A percentile compares a stretch with the other conserved stretches of the same genome.
Evolutionary conservation across 2,329 filamentous ascomycete species (phyloP).

Genomic region (Neofusicoccum cordaticola): DNA sequence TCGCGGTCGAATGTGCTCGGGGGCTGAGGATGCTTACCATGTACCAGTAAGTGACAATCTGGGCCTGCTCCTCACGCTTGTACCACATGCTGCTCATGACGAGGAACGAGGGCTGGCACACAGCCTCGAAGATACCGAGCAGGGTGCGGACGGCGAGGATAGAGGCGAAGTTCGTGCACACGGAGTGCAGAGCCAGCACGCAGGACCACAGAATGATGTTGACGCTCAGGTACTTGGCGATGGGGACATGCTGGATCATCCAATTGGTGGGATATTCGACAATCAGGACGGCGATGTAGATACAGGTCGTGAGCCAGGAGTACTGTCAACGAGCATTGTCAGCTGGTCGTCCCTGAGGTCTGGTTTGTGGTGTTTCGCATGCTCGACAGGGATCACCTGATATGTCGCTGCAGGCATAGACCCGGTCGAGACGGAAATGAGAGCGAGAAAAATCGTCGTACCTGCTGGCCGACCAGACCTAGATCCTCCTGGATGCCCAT

Average conservation of each 20-base stretch:
- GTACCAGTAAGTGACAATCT: constrained; percentile 57
- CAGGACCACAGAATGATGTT: constrained; percentile 52
- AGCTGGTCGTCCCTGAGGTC: not conserved
- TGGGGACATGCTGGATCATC: constrained; percentile 59
- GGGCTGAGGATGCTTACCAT: constrained; percentile 44
- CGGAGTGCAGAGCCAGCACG: constrained; percentile 1
- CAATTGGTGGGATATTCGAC: constrained; percentile 67
- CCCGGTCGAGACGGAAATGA: not conserved
- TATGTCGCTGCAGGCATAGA: not conserved
- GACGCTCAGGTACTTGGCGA: constrained; percentile 57
- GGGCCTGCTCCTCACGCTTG: constrained; percentile 56
- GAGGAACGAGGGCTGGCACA: constrained; percentile 57
- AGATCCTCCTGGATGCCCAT: constrained; percentile 62
- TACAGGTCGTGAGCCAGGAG: constrained; percentile 51
- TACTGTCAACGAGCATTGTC: constrained; percentile 45
- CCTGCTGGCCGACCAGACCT: constrained; percentile 50
- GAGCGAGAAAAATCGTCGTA: constrained; percentile 35
- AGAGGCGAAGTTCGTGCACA: constrained; percentile 21
- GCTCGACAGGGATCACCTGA: not conserved
- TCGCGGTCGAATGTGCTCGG: constrained; percentile 29
- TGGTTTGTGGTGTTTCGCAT: not conserved
- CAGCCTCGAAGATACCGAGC: constrained; percentile 55
- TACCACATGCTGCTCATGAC: constrained; percentile 63
- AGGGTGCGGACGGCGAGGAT: constrained; percentile 54
- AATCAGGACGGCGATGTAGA: constrained; percentile 55